Base-by-base conservation (phyloP, 768 basidiomycete genomes). In the Mycena galopus region DNA sequence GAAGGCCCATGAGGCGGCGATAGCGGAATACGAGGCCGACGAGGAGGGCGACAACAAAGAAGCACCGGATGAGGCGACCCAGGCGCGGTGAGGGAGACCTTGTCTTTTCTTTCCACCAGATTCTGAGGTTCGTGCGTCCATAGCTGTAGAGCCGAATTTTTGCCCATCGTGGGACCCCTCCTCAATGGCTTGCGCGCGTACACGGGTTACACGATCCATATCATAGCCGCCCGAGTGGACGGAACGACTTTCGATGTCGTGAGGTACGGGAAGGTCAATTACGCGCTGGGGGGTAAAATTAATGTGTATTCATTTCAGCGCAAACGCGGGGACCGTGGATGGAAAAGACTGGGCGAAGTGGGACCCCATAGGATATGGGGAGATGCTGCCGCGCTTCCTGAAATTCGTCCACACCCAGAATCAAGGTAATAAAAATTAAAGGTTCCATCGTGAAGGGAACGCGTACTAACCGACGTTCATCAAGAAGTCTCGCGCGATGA, bases 341-440 rank as follows among this genome's bases (percentile, higher is more conserved):
- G 59, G 67, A 1, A 55, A 61, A 33, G 33, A 39, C 27, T 68
- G 67, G 67, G 47, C 67, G 1, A 4, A 23, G 4, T 61, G 37
- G 33, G 58, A 68, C 23, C 59, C 47, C 1, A 47, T 11, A 11
- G 35, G 21, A 2, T 68, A 68, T 25, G 17, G 0, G 19, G 4
- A 25, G 29, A 61, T 62, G 67, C 19, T 68, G 25, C n/a, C 33
- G 25, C 25, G 2, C 14, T 68, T 61, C 25, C 10, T 61, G 32
- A 53, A 9, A n/a, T 68, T 68, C 17, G 67, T 68, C 3, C 59
- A 61, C 14, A 50, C 58, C 1, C 11, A 5, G 10, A 2, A 55
- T 37, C 12, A 27, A 2, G 51, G 63, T 65, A 39, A 65, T 47
- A 14, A 17, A 16, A 1, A 29, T 21, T 10, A 16, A n/a, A 3